Conservation (phyloP, 2,329 filamentous ascomycete genomes). For the Sclerotinia nivalis region DNA sequence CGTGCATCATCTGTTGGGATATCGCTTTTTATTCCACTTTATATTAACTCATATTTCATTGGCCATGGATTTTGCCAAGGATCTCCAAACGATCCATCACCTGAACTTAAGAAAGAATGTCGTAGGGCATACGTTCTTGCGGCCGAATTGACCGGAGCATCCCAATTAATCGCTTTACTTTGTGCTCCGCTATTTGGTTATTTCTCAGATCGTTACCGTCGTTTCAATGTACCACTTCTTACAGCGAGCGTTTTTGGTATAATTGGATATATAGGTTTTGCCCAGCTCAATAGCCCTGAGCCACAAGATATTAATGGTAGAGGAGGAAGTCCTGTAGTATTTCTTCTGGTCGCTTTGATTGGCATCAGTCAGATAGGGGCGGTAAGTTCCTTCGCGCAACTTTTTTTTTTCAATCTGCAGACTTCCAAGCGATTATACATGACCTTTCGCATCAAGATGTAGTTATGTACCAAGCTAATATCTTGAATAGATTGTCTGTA, state of each 20-base stretch:
- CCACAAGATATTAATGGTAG: constrained; percentile 62
- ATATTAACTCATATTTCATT: constrained; percentile 89
- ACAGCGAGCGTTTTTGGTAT: constrained; percentile 72
- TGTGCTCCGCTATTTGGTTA: constrained; percentile 88
- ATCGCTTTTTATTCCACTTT: constrained; percentile 90
- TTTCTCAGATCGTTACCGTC: constrained; percentile 66
- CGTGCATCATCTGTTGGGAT: constrained; percentile 94
- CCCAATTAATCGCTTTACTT: constrained; percentile 81
- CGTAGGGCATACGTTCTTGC: constrained; percentile 84
- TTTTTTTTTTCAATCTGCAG: background rate
- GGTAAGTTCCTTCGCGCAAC: constrained; percentile 9
- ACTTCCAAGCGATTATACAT: background rate
- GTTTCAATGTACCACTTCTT: constrained; percentile 73
- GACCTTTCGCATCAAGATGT: background rate
- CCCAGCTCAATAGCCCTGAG: constrained; percentile 75
- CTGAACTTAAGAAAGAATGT: constrained; percentile 82
- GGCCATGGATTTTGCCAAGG: constrained; percentile 74
- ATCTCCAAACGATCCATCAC: constrained; percentile 61
- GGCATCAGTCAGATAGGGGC: constrained; percentile 94
- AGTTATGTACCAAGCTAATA: background rate
- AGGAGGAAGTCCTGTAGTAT: constrained; percentile 68
- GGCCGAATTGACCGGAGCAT: constrained; percentile 82
- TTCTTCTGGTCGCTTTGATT: constrained; percentile 75
- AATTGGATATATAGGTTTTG: constrained; percentile 75
- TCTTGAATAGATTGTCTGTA: constrained; percentile 72